Evolutionary conservation across 2,329 filamentous ascomycete genomes (phyloP).

Genomic region (Cercospora sp.): DNA sequence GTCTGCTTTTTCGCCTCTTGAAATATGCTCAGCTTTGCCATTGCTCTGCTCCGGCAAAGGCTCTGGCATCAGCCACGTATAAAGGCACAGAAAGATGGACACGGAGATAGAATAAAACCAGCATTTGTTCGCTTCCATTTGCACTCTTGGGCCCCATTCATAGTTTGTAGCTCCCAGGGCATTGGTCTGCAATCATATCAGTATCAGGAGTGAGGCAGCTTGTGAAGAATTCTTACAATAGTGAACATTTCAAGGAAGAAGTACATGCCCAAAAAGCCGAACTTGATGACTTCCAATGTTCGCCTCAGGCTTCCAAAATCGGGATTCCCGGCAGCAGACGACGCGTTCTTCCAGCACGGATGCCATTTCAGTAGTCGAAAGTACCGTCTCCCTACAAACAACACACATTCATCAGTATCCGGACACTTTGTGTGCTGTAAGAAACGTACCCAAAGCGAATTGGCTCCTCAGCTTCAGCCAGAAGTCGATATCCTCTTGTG

Average conservation of each 20-base stretch:
- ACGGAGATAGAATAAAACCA: conserved; percentile 65
- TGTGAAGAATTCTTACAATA: conserved; percentile 45
- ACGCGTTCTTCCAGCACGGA: conserved; percentile 25
- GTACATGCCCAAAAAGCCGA: conserved; percentile 65
- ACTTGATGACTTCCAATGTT: conserved; percentile 57
- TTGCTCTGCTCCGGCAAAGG: neutral
- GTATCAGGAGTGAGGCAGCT: neutral
- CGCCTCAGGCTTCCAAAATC: conserved; percentile 27
- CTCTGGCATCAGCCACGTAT: conserved; percentile 32
- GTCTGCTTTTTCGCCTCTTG: neutral
- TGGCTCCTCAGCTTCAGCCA: conserved; percentile 44
- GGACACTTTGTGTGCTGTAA: neutral
- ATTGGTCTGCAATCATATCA: conserved; percentile 32
- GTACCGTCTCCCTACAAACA: conserved; percentile 56
- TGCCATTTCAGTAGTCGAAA: conserved; percentile 66
- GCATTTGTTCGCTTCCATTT: conserved; percentile 64
- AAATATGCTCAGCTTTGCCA: neutral
- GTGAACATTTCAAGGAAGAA: conserved; percentile 66
- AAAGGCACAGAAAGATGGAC: conserved; percentile 48
- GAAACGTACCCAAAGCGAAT: conserved; percentile 45
- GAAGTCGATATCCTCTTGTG: conserved; percentile 35
- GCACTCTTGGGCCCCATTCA: conserved; percentile 48
- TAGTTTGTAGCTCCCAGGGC: conserved; percentile 54
- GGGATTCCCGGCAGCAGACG: conserved; percentile 32
- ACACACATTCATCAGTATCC: conserved; percentile 5